Percentiles rank a stretch among this genome's conserved stretches.
These are phyloP conservation scores for Lotus japonicus DNA, from an alignment of 306 rosid genomes.

Conservation along the genomic window DNA sequence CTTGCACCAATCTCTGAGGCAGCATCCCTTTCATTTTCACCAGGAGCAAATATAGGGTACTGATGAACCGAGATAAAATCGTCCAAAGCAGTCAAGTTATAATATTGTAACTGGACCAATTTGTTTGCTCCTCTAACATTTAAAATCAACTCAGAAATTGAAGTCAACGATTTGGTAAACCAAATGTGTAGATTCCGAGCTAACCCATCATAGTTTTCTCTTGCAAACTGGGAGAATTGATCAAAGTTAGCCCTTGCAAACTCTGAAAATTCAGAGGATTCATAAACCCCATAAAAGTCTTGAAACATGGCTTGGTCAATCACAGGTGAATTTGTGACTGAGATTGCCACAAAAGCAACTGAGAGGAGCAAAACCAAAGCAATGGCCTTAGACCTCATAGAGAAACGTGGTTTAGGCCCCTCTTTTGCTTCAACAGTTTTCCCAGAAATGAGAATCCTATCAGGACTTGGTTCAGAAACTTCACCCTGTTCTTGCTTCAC, in stretches of 20 bases:
- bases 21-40: background rate
- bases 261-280: slow-evolving; percentile 23
- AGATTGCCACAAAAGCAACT: slow-evolving; percentile 33
- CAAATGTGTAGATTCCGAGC: slow-evolving; percentile 12
- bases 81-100: slow-evolving; percentile 41
- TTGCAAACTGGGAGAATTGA: slow-evolving; percentile 35
- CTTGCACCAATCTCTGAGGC: background rate
- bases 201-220: background rate
- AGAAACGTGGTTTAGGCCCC: slow-evolving; percentile 24
- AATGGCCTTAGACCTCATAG: slow-evolving; percentile 30
- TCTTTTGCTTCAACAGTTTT: slow-evolving; percentile 27
- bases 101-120: slow-evolving; percentile 32
- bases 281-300: slow-evolving; percentile 23
- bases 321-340: slow-evolving; percentile 25
- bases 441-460: background rate
- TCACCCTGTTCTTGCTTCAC: slow-evolving; percentile 16
- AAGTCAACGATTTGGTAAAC: slow-evolving; percentile 24
- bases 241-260: slow-evolving; percentile 39
- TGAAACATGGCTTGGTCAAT: slow-evolving; percentile 29
- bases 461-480: slow-evolving; percentile 31
- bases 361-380: slow-evolving; percentile 43
- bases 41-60: slow-evolving; percentile 23
- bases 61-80: slow-evolving; percentile 17
- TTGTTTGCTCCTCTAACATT: slow-evolving; percentile 28
- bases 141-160: slow-evolving; percentile 31